Evolutionary conservation across 176 grass and related monocot species (phyloP).

Genomic region (Thalia dealbata): DNA sequence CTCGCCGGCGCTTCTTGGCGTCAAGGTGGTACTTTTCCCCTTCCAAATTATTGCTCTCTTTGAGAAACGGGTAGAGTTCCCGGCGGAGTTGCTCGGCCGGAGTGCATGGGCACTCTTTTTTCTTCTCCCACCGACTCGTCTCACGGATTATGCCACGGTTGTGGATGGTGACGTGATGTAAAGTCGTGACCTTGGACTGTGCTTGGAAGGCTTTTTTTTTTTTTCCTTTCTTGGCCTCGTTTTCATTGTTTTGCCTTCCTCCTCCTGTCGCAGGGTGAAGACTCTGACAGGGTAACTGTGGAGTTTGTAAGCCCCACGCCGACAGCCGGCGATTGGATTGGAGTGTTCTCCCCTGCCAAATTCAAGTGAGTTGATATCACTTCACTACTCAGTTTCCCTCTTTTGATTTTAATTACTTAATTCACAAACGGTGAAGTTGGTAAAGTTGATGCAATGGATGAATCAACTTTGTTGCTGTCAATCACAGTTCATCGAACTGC

Average conservation of each 20-base stretch:
- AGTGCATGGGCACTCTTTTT: too few relatives aligned
- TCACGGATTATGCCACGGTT: too few relatives aligned
- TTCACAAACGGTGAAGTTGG: too few relatives aligned
- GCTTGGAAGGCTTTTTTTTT: too few relatives aligned
- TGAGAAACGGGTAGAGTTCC: too few relatives aligned
- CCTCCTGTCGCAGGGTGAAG: conserved; percentile 40
- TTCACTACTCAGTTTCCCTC: not conserved
- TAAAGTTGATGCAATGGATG: not conserved
- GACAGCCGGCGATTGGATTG: conserved; percentile 55
- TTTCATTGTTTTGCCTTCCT: not conserved
- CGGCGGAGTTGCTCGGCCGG: too few relatives aligned
- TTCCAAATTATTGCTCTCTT: not conserved
- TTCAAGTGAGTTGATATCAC: conserved; percentile 44
- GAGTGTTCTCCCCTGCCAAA: conserved; percentile 75
- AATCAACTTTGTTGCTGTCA: not conserved
- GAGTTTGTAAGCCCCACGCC: conserved; percentile 29
- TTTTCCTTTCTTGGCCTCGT: too few relatives aligned
- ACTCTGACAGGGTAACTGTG: conserved; percentile 48
- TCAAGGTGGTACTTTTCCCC: conserved; percentile 26
- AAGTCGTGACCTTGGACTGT: too few relatives aligned
- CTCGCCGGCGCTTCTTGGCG: conserved; percentile 40
- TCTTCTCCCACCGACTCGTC: too few relatives aligned
- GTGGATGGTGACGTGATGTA: too few relatives aligned
- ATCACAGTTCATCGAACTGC: conserved; percentile 48
- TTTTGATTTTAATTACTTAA: not conserved